These are phyloP conservation scores for Podospora pseudopauciseta DNA, from an alignment of 495 filamentous ascomycete species.

Conservation along the genomic window DNA sequence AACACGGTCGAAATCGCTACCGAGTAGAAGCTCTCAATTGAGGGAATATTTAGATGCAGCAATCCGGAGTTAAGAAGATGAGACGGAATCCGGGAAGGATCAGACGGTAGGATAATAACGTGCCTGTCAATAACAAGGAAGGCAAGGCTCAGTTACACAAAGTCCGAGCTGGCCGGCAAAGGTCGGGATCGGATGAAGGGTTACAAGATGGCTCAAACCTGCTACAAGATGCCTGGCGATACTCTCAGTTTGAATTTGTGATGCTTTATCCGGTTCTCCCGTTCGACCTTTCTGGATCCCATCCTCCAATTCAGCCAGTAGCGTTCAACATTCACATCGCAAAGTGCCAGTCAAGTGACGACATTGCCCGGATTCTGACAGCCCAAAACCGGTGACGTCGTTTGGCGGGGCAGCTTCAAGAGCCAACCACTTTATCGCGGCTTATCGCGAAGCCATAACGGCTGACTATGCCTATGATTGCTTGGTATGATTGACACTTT, in stretches of 20 bases:
- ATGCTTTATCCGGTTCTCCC: neutral
- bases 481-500: neutral
- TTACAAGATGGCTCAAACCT: neutral
- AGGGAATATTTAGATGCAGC: conserved; percentile 1
- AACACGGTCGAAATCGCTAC: neutral
- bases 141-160: neutral
- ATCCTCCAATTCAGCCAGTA: neutral
- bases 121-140: neutral
- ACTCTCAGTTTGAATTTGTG: neutral
- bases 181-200: neutral
- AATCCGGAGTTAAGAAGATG: conserved; percentile 5
- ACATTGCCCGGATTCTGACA: neutral
- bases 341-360: neutral
- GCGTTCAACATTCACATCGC: neutral
- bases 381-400: neutral
- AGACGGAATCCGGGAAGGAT: neutral
- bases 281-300: neutral
- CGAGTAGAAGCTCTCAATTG: neutral
- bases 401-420: neutral
- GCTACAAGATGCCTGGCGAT: too few relatives aligned
- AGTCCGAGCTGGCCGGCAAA: neutral
- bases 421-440: neutral
- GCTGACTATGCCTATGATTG: neutral
- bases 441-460: neutral
- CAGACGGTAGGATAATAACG: neutral